A percentile compares a stretch with the other conserved stretches of the same genome.
phyloP scores from a whole-genome alignment of 2,329 filamentous ascomycete genomes.

The Lizonia empirigonia region DNA sequence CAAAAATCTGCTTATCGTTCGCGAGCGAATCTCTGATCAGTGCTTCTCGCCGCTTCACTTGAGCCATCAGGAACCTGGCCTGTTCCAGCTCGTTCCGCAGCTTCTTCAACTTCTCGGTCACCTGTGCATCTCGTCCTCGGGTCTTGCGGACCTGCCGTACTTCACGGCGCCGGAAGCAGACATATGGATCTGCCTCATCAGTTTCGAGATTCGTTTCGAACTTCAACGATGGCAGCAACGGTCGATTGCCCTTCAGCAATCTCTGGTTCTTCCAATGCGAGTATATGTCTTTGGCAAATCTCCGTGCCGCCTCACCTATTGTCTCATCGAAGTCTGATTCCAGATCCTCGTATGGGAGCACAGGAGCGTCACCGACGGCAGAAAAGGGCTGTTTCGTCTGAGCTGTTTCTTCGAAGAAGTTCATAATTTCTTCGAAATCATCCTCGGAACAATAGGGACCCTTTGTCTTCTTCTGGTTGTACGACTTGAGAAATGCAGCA shows the following conservation, averaged over 20 bases:
- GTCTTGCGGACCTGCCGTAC: constrained; percentile 95
- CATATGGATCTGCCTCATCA: constrained; percentile 95
- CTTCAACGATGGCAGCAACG: constrained; percentile 80
- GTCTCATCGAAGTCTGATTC: constrained; percentile 68
- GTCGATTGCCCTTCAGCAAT: constrained; percentile 68
- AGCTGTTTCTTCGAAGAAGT: constrained; percentile 89
- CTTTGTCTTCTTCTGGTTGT: constrained; percentile 76
- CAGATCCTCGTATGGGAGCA: constrained; percentile 63
- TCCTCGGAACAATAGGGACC: constrained; percentile 77
- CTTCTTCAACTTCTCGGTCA: constrained; percentile 91
- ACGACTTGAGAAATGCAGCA: constrained; percentile 78
- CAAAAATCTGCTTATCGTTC: constrained; percentile 78
- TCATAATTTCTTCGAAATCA: constrained; percentile 92
- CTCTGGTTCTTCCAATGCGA: constrained; percentile 84
- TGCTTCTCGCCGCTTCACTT: constrained; percentile 80
- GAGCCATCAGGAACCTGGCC: constrained; percentile 76
- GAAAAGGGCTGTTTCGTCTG: constrained; percentile 85
- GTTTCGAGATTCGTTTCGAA: constrained; percentile 94
- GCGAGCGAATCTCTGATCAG: constrained; percentile 77
- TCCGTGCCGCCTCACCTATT: constrained; percentile 60
- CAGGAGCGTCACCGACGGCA: constrained; percentile 83
- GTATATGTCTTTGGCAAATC: constrained; percentile 79
- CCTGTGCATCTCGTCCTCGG: constrained; percentile 88
- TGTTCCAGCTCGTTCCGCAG: constrained; percentile 90
- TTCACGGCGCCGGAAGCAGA: constrained; percentile 95